Base-by-base conservation (phyloP, 1,139 yeast genomes). In the Wickerhamomyces sp. region DNA sequence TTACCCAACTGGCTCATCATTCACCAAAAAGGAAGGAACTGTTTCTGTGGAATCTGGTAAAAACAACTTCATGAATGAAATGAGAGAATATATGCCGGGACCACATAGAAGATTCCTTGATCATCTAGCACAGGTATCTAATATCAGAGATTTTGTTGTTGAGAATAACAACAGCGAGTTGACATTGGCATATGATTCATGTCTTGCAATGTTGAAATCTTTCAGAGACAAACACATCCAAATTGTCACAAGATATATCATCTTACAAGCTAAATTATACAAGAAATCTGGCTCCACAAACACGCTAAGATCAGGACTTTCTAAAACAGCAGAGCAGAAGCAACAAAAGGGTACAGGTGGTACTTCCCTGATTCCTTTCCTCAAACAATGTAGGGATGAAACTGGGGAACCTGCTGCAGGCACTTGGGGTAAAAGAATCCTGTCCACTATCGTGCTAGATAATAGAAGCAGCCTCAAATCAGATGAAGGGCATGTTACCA, bases 321-420 rank as follows among this genome's bases (percentile, higher is more conserved):
- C 70, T 43, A 55, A 62, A 50, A 54, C 65, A 42, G 57, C 64
- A 36, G 63, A 61, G 31, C 55, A 70, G 54, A 72, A 73, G 44
- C 81, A 77, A 53, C 81, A 79, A 53, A 78, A 81, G 54, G 98
- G 98, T 10, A 91, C 98, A 1, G 98, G 98, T 14, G 97, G 98
- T 37, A 91, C 97, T 0, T 83, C 95, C 0, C 73, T 91, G 57
- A 77, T 91, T 50, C 96, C 96, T 31, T 91, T 91, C 68, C 75
- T 91, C 61, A 90, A 90, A 64, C 97, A 91, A 65, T 91, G 96
- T 55, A 79, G 98, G 63, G 97, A 91, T 66, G 98, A 91, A 64
- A 91, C 96, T 10, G 95, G 95, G 37, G 93, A 84, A 57, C 81
- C 90, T 8, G 95, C 96, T 27, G 95, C 95, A 35, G 93, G 95